These are phyloP conservation scores for Diaporthe ampelina DNA, from an alignment of 2,329 filamentous ascomycete species.

Conservation along the genomic window DNA sequence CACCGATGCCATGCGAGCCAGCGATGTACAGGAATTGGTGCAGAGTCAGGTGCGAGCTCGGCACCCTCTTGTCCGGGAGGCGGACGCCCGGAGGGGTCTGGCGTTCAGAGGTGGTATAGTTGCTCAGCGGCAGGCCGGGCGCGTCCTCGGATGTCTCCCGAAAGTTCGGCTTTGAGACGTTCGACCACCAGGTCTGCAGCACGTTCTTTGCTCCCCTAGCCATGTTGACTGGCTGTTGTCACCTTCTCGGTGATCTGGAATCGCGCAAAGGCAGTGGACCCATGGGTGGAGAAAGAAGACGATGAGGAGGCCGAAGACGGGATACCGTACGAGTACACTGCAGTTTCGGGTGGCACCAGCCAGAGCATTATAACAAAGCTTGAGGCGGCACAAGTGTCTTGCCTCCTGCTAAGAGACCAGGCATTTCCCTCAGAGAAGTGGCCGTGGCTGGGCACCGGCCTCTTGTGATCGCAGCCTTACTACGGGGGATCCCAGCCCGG, in stretches of 20 bases:
- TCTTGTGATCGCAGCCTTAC: constrained; percentile 9
- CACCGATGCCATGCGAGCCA: constrained; percentile 61
- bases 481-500: constrained; percentile 32
- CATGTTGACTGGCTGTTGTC: constrained; percentile 21
- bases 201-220: constrained; percentile 19
- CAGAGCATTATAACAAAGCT: constrained; percentile 2
- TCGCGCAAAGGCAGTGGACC: constrained; percentile 1
- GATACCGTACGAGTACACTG: not conserved
- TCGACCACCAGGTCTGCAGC: constrained; percentile 31
- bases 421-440: constrained; percentile 9
- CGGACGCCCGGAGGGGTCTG: not conserved
- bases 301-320: constrained; percentile 8
- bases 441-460: constrained; percentile 27
- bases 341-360: not conserved
- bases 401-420: not conserved
- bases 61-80: constrained; percentile 43
- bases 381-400: not conserved
- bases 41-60: constrained; percentile 56
- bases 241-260: constrained; percentile 16
- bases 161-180: constrained; percentile 32
- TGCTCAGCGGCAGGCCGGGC: constrained; percentile 28
- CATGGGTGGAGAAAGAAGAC: not conserved
- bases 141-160: constrained; percentile 28
- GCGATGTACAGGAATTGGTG: constrained; percentile 66
- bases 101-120: constrained; percentile 13